Evolutionary conservation across 495 filamentous ascomycete genomes (phyloP).

Genomic region (Penicillium alfredii): DNA sequence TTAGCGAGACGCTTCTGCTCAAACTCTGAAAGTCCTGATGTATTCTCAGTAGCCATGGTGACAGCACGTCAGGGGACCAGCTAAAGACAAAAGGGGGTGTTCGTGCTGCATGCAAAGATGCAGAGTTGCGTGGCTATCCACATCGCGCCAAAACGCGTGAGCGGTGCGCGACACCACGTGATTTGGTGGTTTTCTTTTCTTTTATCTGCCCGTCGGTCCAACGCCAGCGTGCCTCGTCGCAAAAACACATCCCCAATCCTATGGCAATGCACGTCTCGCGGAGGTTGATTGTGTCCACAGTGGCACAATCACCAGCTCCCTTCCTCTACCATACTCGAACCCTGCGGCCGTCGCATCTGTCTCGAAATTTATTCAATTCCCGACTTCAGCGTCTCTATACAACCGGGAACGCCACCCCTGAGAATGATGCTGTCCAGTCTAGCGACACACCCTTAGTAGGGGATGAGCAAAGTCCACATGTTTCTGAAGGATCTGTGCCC

Average conservation of each 20-base stretch:
- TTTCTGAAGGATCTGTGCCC: background rate
- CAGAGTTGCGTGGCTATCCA: too few species aligned
- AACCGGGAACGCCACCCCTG: background rate
- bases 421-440: background rate
- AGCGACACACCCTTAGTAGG: background rate
- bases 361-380: conserved; percentile 9
- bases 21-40: conserved; percentile 53
- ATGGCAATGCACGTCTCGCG: conserved; percentile 22
- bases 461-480: conserved; percentile 1
- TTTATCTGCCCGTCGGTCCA: background rate
- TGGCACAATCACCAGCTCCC: conserved; percentile 37
- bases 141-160: background rate
- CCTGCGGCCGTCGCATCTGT: conserved; percentile 25
- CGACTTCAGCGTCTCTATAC: conserved; percentile 11
- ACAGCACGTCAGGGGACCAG: too few species aligned
- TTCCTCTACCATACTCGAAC: conserved; percentile 72
- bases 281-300: conserved; percentile 16
- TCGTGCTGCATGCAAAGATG: too few species aligned
- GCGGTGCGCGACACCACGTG: background rate
- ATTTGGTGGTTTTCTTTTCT: background rate
- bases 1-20: conserved; percentile 65
- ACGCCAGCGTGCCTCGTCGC: background rate
- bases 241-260: background rate
- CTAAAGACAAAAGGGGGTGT: too few species aligned
- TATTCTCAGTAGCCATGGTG: conserved; percentile 6